Conservation (phyloP, 768 basidiomycete genomes). For the Cystobasidium ongulense region DNA sequence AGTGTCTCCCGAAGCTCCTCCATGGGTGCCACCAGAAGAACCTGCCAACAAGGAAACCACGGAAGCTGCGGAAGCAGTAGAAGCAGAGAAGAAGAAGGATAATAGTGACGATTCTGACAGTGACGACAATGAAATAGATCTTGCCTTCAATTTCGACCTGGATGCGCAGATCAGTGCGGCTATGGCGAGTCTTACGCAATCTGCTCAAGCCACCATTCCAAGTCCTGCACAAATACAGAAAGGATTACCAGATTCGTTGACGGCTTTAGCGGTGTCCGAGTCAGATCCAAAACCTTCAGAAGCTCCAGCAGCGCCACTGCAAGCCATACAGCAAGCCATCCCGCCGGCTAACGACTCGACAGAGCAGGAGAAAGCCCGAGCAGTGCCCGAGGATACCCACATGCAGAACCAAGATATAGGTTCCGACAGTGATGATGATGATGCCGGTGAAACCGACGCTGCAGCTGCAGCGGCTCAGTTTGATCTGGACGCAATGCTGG, state of each 20-base stretch:
- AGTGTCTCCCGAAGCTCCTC: not conserved
- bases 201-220: not conserved
- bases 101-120: not conserved
- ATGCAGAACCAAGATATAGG: not conserved
- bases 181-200: not conserved
- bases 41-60: not conserved
- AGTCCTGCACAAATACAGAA: not conserved
- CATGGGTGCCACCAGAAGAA: not conserved
- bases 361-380: not conserved
- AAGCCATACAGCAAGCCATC: no score
- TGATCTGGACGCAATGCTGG: conserved; percentile 22
- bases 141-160: conserved; percentile 17
- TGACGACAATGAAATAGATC: conserved; percentile 7
- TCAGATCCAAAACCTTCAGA: no score
- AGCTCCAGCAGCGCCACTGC: not conserved
- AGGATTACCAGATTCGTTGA: not conserved
- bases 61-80: not conserved
- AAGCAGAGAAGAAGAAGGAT: not conserved
- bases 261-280: not conserved
- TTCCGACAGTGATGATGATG: conserved; percentile 1
- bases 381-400: not conserved
- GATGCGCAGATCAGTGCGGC: conserved; percentile 20
- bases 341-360: not conserved
- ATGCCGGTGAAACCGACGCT: not conserved
- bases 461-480: not conserved